Conservation (phyloP, 2,329 filamentous ascomycete species). For the Aureobasidium sp. region DNA sequence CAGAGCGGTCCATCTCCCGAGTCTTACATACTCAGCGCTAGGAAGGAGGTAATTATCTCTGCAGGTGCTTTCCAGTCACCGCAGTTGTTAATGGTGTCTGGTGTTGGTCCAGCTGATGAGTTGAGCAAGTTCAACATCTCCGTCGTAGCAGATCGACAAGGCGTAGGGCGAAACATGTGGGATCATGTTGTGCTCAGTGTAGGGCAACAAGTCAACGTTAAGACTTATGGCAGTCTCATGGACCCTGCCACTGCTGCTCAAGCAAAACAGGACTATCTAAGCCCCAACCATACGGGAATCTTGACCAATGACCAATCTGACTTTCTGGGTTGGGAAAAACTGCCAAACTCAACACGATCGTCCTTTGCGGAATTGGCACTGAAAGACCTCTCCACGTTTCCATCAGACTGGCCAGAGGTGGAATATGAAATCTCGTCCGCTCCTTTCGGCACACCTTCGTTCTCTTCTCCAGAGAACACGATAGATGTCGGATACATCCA, state of each 20-base stretch:
- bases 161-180: conserved; percentile 24
- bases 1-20: conserved; percentile 18
- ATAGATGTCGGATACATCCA: background rate
- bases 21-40: conserved; percentile 32
- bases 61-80: conserved; percentile 22
- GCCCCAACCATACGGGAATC: conserved; percentile 2
- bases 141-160: conserved; percentile 19
- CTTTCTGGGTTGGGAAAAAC: conserved; percentile 22
- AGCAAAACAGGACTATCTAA: conserved; percentile 13
- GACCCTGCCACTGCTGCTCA: conserved; percentile 14
- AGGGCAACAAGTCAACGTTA: conserved; percentile 19
- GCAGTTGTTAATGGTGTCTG: conserved; percentile 21
- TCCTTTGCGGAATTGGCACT: conserved; percentile 14
- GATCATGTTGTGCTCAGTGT: conserved; percentile 31
- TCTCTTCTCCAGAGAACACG: conserved; percentile 17
- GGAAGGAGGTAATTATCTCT: conserved; percentile 26
- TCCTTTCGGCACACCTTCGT: conserved; percentile 21
- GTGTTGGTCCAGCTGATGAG: conserved; percentile 24
- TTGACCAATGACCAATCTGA: conserved; percentile 9
- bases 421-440: conserved; percentile 17
- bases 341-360: conserved; percentile 17
- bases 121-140: conserved; percentile 26
- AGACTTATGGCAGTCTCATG: conserved; percentile 13
- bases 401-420: conserved; percentile 29
- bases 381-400: conserved; percentile 17